These are phyloP conservation scores for Nannizzia gypsea DNA, from an alignment of 2,329 filamentous ascomycete genomes.

Conservation along the genomic window DNA sequence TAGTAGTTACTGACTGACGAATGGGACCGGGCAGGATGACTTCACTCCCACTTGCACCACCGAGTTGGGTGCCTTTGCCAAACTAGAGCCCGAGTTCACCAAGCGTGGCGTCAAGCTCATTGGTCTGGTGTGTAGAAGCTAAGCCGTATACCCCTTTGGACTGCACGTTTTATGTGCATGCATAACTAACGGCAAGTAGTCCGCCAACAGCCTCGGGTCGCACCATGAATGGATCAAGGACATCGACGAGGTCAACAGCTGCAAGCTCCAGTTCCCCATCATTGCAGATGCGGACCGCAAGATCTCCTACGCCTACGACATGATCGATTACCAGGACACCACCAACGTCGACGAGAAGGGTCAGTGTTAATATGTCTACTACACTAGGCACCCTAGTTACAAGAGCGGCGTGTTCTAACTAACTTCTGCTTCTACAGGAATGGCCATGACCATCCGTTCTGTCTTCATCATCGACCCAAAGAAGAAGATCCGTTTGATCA, in stretches of 20 bases:
- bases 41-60: constrained; percentile 95
- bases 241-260: constrained; percentile 65
- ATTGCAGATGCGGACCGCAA: constrained; percentile 71
- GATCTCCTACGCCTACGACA: constrained; percentile 65
- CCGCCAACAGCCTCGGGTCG: constrained; percentile 69
- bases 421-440: constrained; percentile 23
- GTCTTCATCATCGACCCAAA: constrained; percentile 90
- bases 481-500: constrained; percentile 86
- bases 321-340: constrained; percentile 71
- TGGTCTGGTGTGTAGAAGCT: constrained; percentile 50
- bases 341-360: constrained; percentile 72
- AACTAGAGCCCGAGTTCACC: constrained; percentile 75
- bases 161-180: not conserved
- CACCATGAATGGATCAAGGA: constrained; percentile 88
- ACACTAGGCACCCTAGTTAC: no score
- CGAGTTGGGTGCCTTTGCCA: constrained; percentile 85
- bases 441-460: constrained; percentile 86
- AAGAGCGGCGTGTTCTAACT: not conserved
- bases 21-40: constrained; percentile 40
- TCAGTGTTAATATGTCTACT: constrained; percentile 10
- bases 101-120: constrained; percentile 85
- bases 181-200: constrained; percentile 19
- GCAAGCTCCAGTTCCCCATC: constrained; percentile 62
- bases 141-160: no score
- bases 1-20: constrained; percentile 3